Evolutionary conservation across 495 filamentous ascomycete genomes (phyloP).

Genomic region (Rusavskia elegans): DNA sequence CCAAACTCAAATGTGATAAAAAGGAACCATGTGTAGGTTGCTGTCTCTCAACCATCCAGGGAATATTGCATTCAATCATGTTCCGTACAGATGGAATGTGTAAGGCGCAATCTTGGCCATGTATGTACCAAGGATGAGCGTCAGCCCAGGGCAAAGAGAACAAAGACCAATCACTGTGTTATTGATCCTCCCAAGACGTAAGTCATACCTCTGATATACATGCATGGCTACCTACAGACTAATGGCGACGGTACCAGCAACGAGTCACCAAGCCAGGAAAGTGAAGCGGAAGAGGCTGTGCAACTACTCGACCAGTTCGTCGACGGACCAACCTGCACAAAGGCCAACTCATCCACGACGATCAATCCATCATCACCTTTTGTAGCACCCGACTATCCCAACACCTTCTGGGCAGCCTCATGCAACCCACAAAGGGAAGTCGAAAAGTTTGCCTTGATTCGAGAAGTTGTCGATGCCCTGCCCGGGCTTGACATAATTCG

Average conservation of each 20-base stretch:
- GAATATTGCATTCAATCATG: background rate
- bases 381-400: conserved; percentile 1
- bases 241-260: background rate
- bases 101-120: conserved; percentile 8
- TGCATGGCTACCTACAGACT: no score
- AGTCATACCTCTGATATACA: background rate
- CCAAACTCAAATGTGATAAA: conserved; percentile 18
- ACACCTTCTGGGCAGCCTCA: conserved; percentile 1
- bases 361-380: background rate
- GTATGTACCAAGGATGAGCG: conserved; percentile 16
- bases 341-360: background rate
- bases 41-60: background rate
- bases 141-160: conserved; percentile 13
- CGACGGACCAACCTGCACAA: background rate
- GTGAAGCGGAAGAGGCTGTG: background rate
- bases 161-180: background rate
- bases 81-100: conserved; percentile 1
- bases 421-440: background rate
- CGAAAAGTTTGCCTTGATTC: conserved; percentile 6
- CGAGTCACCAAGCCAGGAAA: background rate
- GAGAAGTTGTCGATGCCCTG: conserved; percentile 11
- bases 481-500: conserved; percentile 9
- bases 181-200: background rate
- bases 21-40: conserved; percentile 16
- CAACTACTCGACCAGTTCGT: background rate